Percentiles rank a stretch among this genome's conserved stretches.
phyloP scores from a whole-genome alignment of 441 rosid species.

The Bruguiera hainesii region DNA sequence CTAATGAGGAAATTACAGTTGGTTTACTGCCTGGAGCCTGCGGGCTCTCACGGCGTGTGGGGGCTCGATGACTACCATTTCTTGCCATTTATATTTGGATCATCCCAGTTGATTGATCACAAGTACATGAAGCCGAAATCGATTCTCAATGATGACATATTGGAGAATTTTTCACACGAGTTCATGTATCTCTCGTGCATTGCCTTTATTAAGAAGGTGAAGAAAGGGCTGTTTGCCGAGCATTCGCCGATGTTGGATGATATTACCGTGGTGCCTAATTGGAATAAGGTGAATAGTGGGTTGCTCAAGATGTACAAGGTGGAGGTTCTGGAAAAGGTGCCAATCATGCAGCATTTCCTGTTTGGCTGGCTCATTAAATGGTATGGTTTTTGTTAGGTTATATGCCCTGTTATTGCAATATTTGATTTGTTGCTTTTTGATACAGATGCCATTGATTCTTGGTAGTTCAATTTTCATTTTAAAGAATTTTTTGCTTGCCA shows the following conservation, averaged over 20 bases:
- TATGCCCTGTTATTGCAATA: conserved; percentile 1
- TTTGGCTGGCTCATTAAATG: conserved; percentile 85
- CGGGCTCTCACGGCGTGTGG: conserved; percentile 97
- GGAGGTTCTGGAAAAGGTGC: conserved; percentile 89
- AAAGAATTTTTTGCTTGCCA: not conserved
- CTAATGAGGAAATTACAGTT: conserved; percentile 75
- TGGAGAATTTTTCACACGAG: conserved; percentile 74
- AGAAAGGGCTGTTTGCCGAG: conserved; percentile 78
- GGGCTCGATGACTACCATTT: conserved; percentile 98
- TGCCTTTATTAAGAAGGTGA: conserved; percentile 74
- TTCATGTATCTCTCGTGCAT: conserved; percentile 80
- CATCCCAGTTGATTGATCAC: conserved; percentile 87
- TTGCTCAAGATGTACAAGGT: conserved; percentile 95
- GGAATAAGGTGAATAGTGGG: conserved; percentile 92
- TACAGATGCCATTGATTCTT: not conserved
- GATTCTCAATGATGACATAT: conserved; percentile 72
- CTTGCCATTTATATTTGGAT: conserved; percentile 85
- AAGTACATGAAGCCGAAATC: conserved; percentile 92
- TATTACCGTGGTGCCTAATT: conserved; percentile 79
- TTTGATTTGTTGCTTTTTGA: not conserved
- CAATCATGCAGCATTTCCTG: conserved; percentile 92
- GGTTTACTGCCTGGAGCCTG: conserved; percentile 76
- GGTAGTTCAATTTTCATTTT: conserved; percentile 8
- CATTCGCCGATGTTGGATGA: conserved; percentile 88
- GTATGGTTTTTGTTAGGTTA: conserved; percentile 33